Evolutionary conservation across 345 rosid species (phyloP), one percentile per base, ranked within the genome.

Genomic region (Populus pruinosa): DNA sequence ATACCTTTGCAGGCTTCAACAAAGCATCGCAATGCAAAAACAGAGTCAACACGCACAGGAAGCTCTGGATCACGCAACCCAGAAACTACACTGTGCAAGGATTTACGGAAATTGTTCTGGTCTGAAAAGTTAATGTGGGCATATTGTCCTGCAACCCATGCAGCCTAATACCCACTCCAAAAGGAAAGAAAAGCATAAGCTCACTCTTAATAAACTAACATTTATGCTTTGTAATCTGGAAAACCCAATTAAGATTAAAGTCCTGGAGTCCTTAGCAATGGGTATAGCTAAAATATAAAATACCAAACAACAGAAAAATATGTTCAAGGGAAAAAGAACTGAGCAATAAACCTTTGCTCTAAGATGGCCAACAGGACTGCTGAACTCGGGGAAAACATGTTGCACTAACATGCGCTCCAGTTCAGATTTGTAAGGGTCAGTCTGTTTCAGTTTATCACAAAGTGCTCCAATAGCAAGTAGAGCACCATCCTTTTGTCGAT

Each of bases 111-210:
- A 86, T 92, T 96, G 84, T 81, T 88, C 83, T 88, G 95, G 79
- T 96, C 97, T 41, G 93, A 84, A 72, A 96, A 96, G 82, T 61
- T 90, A 72, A 96, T 86, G 81, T 91, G 86, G 75, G 99, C 99
- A 83, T 96, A 93, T 76, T 93, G 99, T 73, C 99, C 97, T 3
- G 97, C 97, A 82, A 96, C 99, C 99, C 99, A 93, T 16, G 98
- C 98, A 16, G 99, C 99, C 99, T 95, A 78, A 75, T 17, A 81
- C 71, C 69, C 79, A 77, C 49, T 65, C 39, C 70, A 35, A 79
- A 29, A 39, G 33, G 8, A 72, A 77, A 73, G 36, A 6, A 13
- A 36, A 47, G 1, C 10, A 44, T 33, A 53, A 25, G 21, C n/a
- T 38, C 12, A 53, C 23, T 13, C 31, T 21, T 35, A 36, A n/a